phyloP scores from a whole-genome alignment of 495 filamentous ascomycete genomes.

The Chaetomium cochliodes region DNA sequence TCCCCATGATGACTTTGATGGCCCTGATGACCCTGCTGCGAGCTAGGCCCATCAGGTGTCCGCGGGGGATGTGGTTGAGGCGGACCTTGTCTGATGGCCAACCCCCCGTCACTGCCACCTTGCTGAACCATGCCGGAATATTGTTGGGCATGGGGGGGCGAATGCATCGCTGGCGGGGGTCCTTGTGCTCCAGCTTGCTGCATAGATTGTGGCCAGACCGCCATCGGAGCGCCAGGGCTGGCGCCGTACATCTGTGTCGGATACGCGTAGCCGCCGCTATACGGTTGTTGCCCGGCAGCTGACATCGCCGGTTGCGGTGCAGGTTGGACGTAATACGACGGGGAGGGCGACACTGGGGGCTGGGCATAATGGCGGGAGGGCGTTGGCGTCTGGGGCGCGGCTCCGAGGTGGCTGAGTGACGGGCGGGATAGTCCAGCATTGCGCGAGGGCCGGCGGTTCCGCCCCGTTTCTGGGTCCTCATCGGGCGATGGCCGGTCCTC shows the following conservation, averaged over 20 bases:
- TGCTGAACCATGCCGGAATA: neutral
- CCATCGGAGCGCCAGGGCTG: neutral
- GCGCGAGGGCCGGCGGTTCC: neutral
- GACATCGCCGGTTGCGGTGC: neutral
- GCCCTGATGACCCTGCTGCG: neutral
- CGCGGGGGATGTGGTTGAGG: neutral
- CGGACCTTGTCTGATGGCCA: neutral
- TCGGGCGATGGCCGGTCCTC: neutral
- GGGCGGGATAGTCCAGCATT: neutral
- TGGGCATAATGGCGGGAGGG: neutral
- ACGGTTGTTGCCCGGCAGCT: neutral
- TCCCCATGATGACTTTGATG: neutral
- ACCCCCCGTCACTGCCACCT: neutral
- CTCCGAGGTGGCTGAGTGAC: neutral
- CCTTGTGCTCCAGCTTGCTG: neutral
- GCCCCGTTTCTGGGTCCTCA: neutral
- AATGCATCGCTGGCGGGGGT: neutral
- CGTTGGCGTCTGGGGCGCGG: neutral
- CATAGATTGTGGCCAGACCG: neutral
- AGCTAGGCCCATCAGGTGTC: neutral
- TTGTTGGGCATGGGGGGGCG: neutral
- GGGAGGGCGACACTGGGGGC: neutral
- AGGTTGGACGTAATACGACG: neutral
- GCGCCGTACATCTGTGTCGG: neutral
- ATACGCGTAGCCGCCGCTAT: neutral